A percentile compares a stretch with the other conserved stretches of the same genome.
Evolutionary conservation across 768 basidiomycete species (phyloP).

Genomic region (Solioccasus polychromus): DNA sequence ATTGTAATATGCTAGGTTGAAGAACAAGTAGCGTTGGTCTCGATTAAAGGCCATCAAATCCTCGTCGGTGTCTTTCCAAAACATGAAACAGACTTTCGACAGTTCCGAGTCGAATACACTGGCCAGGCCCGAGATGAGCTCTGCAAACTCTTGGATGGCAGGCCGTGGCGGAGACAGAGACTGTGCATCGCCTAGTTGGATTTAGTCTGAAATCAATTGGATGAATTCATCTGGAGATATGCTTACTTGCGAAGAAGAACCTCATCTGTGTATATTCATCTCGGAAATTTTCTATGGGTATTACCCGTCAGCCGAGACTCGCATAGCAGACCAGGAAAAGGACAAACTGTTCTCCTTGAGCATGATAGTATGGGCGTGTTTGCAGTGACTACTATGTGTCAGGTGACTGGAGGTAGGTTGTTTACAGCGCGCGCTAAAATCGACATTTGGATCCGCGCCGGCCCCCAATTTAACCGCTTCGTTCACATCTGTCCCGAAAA

Average conservation of each 20-base stretch:
- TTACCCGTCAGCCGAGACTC: too few species aligned
- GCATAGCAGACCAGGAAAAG: too few species aligned
- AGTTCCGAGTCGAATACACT: not conserved
- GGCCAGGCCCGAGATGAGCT: slow-evolving; percentile 3
- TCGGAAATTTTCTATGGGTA: not conserved
- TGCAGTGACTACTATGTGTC: slow-evolving; percentile 4
- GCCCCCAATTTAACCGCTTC: not conserved
- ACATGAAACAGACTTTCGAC: slow-evolving; percentile 6
- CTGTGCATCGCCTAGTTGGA: not conserved
- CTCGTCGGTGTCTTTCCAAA: slow-evolving; percentile 18
- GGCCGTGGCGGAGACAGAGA: not conserved
- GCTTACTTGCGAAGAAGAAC: slow-evolving; percentile 16
- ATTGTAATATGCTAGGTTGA: slow-evolving; percentile 15
- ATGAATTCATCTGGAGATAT: not conserved
- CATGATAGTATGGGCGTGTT: slow-evolving; percentile 1
- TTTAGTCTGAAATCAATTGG: not conserved
- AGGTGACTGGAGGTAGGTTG: not conserved
- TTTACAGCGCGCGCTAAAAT: not conserved
- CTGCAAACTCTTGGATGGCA: slow-evolving; percentile 2
- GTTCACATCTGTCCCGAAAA: not conserved
- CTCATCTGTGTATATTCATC: not conserved
- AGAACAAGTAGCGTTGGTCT: slow-evolving; percentile 10
- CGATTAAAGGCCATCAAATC: slow-evolving; percentile 20
- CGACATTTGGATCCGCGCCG: not conserved
- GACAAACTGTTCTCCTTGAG: slow-evolving; percentile 5